phyloP scores from a whole-genome alignment of 805 yeast species.

The Vanderwaltozyma tropicalis region DNA sequence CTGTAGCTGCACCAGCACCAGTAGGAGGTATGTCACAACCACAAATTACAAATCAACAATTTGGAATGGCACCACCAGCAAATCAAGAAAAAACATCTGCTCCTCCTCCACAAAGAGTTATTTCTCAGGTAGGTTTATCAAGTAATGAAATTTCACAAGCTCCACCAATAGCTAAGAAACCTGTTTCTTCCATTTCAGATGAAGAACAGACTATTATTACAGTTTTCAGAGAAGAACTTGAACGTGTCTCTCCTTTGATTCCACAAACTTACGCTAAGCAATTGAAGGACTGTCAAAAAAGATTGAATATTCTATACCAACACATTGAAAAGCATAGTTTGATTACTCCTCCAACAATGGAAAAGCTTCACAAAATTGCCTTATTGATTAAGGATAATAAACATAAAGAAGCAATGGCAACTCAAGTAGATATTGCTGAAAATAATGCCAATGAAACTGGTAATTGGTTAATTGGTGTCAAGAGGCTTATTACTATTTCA shows the following conservation, averaged over 20 bases:
- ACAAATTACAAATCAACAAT: constrained; percentile 2
- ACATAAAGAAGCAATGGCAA: constrained; percentile 45
- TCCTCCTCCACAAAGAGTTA: constrained; percentile 12
- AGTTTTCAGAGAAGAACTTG: constrained; percentile 43
- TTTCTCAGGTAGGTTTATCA: neutral
- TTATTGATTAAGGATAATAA: constrained; percentile 43
- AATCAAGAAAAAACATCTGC: constrained; percentile 20
- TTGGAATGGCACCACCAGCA: neutral
- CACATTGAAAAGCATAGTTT: constrained; percentile 65
- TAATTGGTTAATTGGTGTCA: constrained; percentile 87
- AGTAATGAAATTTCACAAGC: neutral
- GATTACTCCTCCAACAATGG: constrained; percentile 47
- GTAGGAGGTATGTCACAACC: neutral
- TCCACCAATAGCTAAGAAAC: neutral
- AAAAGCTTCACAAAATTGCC: constrained; percentile 43
- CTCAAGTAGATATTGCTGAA: constrained; percentile 50
- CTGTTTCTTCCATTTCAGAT: neutral
- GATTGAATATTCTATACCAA: constrained; percentile 66
- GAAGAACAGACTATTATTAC: constrained; percentile 41
- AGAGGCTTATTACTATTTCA: constrained; percentile 71
- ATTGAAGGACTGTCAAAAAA: constrained; percentile 68
- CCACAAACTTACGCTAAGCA: constrained; percentile 70
- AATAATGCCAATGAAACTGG: constrained; percentile 66
- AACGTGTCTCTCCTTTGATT: constrained; percentile 60
- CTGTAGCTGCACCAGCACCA: constrained; percentile 1